A percentile compares a stretch with the other conserved stretches of the same genome.
Evolutionary conservation across 331 rosid genomes (phyloP).

Genomic region (Quercus phellos): DNA sequence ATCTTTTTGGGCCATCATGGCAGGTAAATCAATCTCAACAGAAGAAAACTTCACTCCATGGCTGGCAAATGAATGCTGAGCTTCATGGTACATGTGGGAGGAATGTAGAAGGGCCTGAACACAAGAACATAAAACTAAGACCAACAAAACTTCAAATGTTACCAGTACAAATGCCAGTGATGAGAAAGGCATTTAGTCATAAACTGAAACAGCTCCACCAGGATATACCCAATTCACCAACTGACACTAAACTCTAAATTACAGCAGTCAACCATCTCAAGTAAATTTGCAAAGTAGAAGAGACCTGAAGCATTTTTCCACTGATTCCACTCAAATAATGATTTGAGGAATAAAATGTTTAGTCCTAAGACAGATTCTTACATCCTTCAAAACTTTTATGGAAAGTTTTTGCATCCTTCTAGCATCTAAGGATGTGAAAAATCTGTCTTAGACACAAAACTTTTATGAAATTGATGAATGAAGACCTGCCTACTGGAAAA

Average conservation of each 20-base stretch:
- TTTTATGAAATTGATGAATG: neutral
- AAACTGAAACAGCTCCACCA: neutral
- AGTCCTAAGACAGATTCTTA: no score
- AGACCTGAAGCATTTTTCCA: no score
- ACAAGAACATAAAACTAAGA: neutral
- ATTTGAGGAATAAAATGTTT: no score
- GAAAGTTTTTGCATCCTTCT: no score
- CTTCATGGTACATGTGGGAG: constrained; percentile 96
- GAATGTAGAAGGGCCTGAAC: constrained; percentile 92
- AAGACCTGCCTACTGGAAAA: neutral
- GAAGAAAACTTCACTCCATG: constrained; percentile 81
- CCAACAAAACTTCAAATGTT: neutral
- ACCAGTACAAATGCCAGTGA: no score
- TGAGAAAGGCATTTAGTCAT: neutral
- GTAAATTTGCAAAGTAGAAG: no score
- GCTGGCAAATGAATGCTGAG: constrained; percentile 68
- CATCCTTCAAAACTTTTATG: no score
- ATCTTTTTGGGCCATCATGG: constrained; percentile 92
- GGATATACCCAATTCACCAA: neutral
- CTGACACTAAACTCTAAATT: no score
- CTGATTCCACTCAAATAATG: no score
- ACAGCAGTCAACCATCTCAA: no score
- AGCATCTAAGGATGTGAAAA: no score
- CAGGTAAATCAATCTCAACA: constrained; percentile 84
- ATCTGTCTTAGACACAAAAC: no score